Evolutionary conservation across 352 stramenopile species (phyloP), one percentile per base, ranked within the genome.

Genomic region (Pythium brachiatum): DNA sequence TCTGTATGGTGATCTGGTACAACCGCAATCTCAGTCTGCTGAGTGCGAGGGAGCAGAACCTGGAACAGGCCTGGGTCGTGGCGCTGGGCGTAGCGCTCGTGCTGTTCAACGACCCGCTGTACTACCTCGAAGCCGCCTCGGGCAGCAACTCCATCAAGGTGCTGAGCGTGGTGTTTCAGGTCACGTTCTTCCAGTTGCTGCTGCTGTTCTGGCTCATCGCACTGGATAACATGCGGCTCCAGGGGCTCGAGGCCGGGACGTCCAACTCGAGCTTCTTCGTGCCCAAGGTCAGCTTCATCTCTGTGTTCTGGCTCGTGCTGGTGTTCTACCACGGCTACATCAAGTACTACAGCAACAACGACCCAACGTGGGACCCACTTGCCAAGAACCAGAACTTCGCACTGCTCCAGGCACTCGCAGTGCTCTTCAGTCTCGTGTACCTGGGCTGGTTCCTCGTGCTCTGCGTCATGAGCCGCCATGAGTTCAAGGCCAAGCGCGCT

Each of bases 81-180:
- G 70, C 70, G n/a, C 64, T 88, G 18, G 71, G 54, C 16, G 26
- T 86, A 31, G 69, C 73, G 34, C 63, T 88, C 13, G 68, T 84
- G 20, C 62, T 84, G 26, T 88, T 81, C 62, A 84, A 88, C 47
- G 79, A 88, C 38, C 79, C 79, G 2, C 86, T 88, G 51, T 88
- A 83, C 64, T 63, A 74, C 26, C 54, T 72, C 12, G 79, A 88
- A 36, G 75, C 75, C 13, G 70, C 55, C 8, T 83, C 71, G 34
- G 76, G 76, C 16, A 79, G 79, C 58, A 79, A 83, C 53, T 54
- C 76, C 1, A 65, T 78, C 46, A 70, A 76, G 34, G 71, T 88
- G 12, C 68, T 88, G 25, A 79, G 65, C 29, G 66, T 86, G 11
- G 56, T 73, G 1, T 86, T 88, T 54, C 79, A 84, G 59, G 72